Base-by-base conservation (phyloP, 2,329 filamentous ascomycete genomes). In the Ceratocystiopsis sp. region DNA sequence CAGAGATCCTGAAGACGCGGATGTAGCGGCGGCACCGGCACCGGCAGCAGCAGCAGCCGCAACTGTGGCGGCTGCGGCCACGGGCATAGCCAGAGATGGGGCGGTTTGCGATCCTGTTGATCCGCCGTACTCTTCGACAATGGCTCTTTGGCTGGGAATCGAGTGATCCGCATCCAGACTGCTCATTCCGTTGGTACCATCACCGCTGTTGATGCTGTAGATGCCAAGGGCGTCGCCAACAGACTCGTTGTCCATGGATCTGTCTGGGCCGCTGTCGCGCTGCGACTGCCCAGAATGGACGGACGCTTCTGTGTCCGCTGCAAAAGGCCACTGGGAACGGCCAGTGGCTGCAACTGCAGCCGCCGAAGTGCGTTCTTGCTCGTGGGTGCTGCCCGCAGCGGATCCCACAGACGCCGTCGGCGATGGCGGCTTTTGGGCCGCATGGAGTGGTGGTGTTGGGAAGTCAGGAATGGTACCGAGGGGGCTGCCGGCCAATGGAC, bases 241-340 rank as follows among this genome's bases (percentile, higher is more conserved):
- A 3, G 39, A 43, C 35, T 18, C 34, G 13, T 17, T 15, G 11
- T 17, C 38, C 25, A 29, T 2, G 10, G 25, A 29, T 11, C 25
- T 8, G 25, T 29, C 25, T 8, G 25, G 25, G 25, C 25, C 25
- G 25, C 25, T 29, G 25, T 29, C 9, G 25, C 9, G 25, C 9
- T 29, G 25, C 25, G 25, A 29, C 4, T 29, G 25, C 25, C 25
- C 25, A 11, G 25, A 29, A 29, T 29, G 7, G 19, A 45, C 46
- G 9, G 49, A 51, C n/a, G 42, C 18, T 39, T 47, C 29, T 12
- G 49, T 51, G 1, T 45, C 47, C 37, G 47, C 48, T 10, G 47
- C 48, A 45, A 51, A 51, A 0, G 46, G 49, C 49, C 49, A 51
- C 18, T 48, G 46, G 1, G 43, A 36, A 13, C 38, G 40, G n/a